phyloP scores from a whole-genome alignment of 768 basidiomycete genomes.

The Tricholoma sp. region DNA sequence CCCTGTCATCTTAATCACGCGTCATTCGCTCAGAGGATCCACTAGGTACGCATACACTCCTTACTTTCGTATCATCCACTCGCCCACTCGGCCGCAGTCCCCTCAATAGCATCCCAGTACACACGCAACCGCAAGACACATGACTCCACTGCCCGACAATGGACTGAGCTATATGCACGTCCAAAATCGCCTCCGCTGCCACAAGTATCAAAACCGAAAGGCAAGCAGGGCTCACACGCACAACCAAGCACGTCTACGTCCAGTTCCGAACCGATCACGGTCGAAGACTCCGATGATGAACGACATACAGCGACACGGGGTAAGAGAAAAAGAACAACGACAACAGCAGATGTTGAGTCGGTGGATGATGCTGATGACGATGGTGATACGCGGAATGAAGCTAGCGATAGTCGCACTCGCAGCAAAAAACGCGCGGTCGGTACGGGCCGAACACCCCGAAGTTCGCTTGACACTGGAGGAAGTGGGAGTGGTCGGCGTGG shows the following conservation, averaged over 20 bases:
- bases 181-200: conserved; percentile 16
- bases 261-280: conserved; percentile 16
- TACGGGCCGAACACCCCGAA: conserved; percentile 14
- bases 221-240: conserved; percentile 28
- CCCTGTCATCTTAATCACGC: conserved; percentile 1
- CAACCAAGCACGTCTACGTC: conserved; percentile 10
- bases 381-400: conserved; percentile 14
- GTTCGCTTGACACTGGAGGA: conserved; percentile 7
- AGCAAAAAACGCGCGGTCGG: conserved; percentile 17
- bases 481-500: conserved; percentile 12
- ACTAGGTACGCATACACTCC: conserved; percentile 41
- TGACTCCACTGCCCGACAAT: conserved; percentile 72
- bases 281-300: conserved; percentile 27
- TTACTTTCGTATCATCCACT: background rate
- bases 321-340: conserved; percentile 30
- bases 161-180: conserved; percentile 67
- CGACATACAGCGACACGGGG: conserved; percentile 1
- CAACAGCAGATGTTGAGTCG: conserved; percentile 24
- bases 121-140: conserved; percentile 61
- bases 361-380: conserved; percentile 26
- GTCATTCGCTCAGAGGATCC: conserved; percentile 54
- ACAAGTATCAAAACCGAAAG: conserved; percentile 24
- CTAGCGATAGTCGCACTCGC: conserved; percentile 5
- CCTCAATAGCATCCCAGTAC: conserved; percentile 69
- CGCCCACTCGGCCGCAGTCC: conserved; percentile 37